Evolutionary conservation across 1,139 yeast genomes (phyloP), one percentile per base, ranked within the genome.

Genomic region (Waltiozyma sp.): DNA sequence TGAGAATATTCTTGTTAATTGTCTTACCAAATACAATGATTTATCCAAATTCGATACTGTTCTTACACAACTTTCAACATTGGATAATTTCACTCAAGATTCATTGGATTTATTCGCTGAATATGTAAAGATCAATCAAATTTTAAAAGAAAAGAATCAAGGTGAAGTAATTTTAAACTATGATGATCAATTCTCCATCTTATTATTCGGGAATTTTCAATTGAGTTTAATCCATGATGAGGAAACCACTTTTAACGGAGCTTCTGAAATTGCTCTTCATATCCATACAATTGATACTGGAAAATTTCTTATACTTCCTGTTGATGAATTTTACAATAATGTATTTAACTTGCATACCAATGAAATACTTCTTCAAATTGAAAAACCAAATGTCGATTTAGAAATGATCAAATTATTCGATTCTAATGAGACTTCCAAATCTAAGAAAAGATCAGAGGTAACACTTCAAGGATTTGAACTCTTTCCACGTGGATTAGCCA

Each of bases 1-100:
- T 18, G 49, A 43, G 26, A 49, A 49, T 24, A 47, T 54, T 3
- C 35, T 55, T 28, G 44, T 38, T 31, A 45, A 48, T 34, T 34
- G 46, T 10, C 37, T 54, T 19, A 40, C 38, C 3, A 42, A 48
- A 6, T 46, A 48, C 26, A 39, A 40, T 3, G 45, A 50, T 15
- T 31, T 55, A 31, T 21, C 41, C 5, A 44, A 47, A 38, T 54
- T 54, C 36, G 55, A 54, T 37, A 18, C 34, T 1, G 43, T 49
- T 8, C 24, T 55, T 21, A 53, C 47, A 19, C 45, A 48, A 18
- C 28, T 55, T 28, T 44, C 49, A 6, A 40, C 49, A 2, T 43
- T 55, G 28, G 59, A 55, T 40, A 55, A 54, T 41, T 52, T 47
- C 38, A 51, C 53, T 14, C 41, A 45, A 13, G 50, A 49, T 18